Base-by-base conservation (phyloP, 352 stramenopile species). In the Globisporangium paroecandrum region DNA sequence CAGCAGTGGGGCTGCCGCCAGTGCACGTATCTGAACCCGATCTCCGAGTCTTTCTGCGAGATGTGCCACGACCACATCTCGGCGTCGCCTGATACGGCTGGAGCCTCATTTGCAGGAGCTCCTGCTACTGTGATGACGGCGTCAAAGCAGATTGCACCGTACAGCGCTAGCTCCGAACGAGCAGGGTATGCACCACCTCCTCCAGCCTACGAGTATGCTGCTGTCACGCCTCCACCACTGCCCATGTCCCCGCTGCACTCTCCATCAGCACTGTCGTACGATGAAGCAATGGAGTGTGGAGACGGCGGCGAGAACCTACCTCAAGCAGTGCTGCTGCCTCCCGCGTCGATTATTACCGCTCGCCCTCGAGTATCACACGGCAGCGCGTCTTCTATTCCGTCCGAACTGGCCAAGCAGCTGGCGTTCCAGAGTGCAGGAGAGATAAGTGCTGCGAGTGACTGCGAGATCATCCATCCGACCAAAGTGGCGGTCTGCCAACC, bases 31-130 rank as follows among this genome's bases (percentile, higher is more conserved):
- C 41, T 78, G 13, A 90, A 90, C 58, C 36, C 76, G n/a, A 76
- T 87, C 58, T 76, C 69, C 29, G 73, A 77, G n/a, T 77, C 81
- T 1, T 90, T 89, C 69, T 90, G 82, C 15, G 79, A 84, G 27
- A 78, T 90, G 69, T 90, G 82, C 47, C 66, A 76, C 18, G 77
- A 76, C 18, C 82, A 89, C 61, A 81, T 86, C 20, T 90, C 77
- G 1, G 15, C 49, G 4, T 58, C 64, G 9, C n/a, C 56, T 2
- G 25, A 66, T 18, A 65, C 43, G 46, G n/a, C 51, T 24, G 54
- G 22, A 18, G 24, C 53, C 55, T 18, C 20, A 10, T 58, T 68
- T 32, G 36, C 0, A 18, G 54, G 12, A 4, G 6, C 22, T 36
- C 4, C 13, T 22, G 24, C 34, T 43, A 6, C 55, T 20, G 41